Conservation (phyloP, 2,329 filamentous ascomycete species). For the Teratosphaeria destructans region DNA sequence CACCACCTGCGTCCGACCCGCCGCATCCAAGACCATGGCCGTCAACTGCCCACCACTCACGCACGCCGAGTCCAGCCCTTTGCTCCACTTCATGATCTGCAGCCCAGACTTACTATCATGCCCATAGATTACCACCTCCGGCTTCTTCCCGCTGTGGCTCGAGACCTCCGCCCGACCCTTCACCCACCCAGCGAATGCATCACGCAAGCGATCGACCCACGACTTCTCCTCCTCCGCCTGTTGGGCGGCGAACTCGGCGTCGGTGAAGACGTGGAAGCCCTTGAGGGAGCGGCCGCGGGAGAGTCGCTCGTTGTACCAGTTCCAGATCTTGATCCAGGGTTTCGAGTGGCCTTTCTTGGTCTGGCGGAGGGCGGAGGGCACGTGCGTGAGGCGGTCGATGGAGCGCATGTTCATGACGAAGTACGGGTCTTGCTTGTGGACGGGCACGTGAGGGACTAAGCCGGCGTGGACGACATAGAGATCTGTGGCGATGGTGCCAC, state of each 20-base stretch:
- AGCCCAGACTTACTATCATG: slow-evolving; percentile 72
- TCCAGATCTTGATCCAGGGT: slow-evolving; percentile 23
- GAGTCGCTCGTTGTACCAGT: slow-evolving; percentile 24
- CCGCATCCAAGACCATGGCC: slow-evolving; percentile 61
- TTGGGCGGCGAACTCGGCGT: slow-evolving; percentile 5
- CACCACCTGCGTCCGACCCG: slow-evolving; percentile 24
- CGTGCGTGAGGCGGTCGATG: slow-evolving; percentile 52
- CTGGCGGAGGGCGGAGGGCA: slow-evolving; percentile 38
- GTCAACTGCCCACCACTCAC: slow-evolving; percentile 65
- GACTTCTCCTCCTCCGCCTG: background rate
- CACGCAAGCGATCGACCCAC: background rate
- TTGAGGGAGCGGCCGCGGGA: slow-evolving; percentile 12
- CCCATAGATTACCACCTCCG: slow-evolving; percentile 66
- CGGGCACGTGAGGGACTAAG: slow-evolving; percentile 61
- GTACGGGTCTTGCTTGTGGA: slow-evolving; percentile 64
- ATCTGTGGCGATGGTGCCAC: slow-evolving; percentile 44
- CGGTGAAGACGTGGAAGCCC: slow-evolving; percentile 5
- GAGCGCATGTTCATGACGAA: slow-evolving; percentile 90
- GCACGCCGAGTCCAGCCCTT: slow-evolving; percentile 79
- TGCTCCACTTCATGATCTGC: slow-evolving; percentile 57
- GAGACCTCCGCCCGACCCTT: slow-evolving; percentile 9
- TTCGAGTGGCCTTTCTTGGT: slow-evolving; percentile 14
- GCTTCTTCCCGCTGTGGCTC: slow-evolving; percentile 22
- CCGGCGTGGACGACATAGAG: slow-evolving; percentile 78
- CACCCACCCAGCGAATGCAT: slow-evolving; percentile 6